phyloP scores from a whole-genome alignment of 495 filamentous ascomycete genomes.

The Lentithecium fluviatile region DNA sequence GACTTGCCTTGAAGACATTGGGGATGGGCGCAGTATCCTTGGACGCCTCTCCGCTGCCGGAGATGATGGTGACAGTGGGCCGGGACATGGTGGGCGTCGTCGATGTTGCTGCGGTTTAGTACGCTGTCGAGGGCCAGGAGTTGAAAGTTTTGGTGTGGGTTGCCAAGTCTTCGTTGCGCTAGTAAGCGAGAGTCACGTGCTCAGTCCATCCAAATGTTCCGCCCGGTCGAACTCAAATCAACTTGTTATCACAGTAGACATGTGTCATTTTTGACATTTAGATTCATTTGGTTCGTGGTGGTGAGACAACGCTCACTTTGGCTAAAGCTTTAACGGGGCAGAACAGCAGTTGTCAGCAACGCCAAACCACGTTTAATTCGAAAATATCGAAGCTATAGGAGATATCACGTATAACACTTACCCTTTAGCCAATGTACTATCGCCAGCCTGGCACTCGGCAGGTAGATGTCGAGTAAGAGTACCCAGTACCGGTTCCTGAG shows the following conservation, averaged over 20 bases:
- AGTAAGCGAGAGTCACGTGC: background rate
- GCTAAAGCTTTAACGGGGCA: too few species aligned
- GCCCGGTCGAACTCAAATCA: background rate
- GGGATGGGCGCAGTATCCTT: constrained; percentile 85
- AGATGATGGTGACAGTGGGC: constrained; percentile 66
- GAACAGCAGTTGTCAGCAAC: too few species aligned
- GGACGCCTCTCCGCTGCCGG: constrained; percentile 85
- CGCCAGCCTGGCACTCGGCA: background rate
- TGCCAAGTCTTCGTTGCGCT: background rate
- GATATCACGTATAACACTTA: background rate
- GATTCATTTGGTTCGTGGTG: too few species aligned
- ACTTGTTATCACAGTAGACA: too few species aligned
- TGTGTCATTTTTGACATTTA: too few species aligned
- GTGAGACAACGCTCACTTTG: too few species aligned
- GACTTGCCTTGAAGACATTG: constrained; percentile 78
- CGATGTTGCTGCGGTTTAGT: background rate
- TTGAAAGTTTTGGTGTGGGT: background rate
- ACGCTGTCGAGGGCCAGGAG: background rate
- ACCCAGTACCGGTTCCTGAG: constrained; percentile 3
- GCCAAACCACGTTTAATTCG: background rate
- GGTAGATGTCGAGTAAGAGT: background rate
- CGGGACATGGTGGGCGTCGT: constrained; percentile 15
- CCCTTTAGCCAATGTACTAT: background rate
- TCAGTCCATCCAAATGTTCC: background rate
- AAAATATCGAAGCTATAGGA: background rate